These are phyloP conservation scores for Fibroporia radiculosa DNA, from an alignment of 768 basidiomycete species.

Conservation along the genomic window DNA sequence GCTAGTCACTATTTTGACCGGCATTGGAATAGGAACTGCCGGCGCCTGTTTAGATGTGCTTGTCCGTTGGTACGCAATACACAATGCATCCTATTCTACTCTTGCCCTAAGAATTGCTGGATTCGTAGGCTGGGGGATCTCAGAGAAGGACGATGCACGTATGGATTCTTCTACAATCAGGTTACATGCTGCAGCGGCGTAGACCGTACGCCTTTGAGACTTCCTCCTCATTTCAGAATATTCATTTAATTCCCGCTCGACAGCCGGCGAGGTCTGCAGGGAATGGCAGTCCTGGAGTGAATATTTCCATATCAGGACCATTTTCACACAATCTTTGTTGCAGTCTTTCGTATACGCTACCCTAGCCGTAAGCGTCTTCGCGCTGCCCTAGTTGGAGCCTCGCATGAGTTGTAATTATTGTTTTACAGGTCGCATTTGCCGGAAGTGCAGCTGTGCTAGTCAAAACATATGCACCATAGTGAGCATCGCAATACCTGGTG, in stretches of 20 bases:
- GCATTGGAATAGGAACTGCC: slow-evolving; percentile 56
- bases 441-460: slow-evolving; percentile 59
- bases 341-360: slow-evolving; percentile 59
- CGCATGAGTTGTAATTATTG: background rate
- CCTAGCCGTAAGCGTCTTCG: slow-evolving; percentile 43
- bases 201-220: slow-evolving; percentile 32
- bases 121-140: slow-evolving; percentile 54
- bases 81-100: background rate
- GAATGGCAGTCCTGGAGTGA: slow-evolving; percentile 69
- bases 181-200: slow-evolving; percentile 64
- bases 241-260: background rate
- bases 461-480: slow-evolving; percentile 64
- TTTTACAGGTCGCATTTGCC: slow-evolving; percentile 47
- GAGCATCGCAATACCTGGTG: slow-evolving; percentile 19
- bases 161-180: slow-evolving; percentile 67
- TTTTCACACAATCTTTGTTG: slow-evolving; percentile 53
- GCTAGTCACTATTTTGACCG: slow-evolving; percentile 61
- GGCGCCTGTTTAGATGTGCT: slow-evolving; percentile 70
- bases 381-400: background rate
- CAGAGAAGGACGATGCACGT: slow-evolving; percentile 58
- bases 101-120: background rate
- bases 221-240: background rate
- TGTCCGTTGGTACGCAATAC: slow-evolving; percentile 53
- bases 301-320: slow-evolving; percentile 42
- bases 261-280: slow-evolving; percentile 59